phyloP scores from a whole-genome alignment of 176 grass and related monocot genomes.

The Themeda triandra region DNA sequence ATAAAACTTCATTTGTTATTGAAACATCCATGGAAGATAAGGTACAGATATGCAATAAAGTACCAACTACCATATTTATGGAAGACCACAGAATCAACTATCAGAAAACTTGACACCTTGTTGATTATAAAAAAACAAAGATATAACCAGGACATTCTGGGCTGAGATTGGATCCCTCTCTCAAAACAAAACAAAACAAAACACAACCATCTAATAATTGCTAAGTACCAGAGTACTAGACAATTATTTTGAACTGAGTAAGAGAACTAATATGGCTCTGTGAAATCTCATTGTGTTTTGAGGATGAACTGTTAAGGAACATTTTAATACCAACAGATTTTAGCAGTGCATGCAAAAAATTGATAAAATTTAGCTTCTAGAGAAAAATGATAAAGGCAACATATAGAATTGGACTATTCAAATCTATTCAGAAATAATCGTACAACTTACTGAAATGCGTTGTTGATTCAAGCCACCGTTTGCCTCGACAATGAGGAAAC shows the following conservation, averaged over 20 bases:
- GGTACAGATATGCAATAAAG: neutral
- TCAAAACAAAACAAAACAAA: neutral
- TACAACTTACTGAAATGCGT: slow-evolving; percentile 84
- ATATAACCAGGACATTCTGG: neutral
- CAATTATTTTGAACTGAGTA: neutral
- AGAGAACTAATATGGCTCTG: neutral
- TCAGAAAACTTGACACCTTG: neutral
- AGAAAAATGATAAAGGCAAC: neutral
- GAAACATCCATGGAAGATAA: neutral
- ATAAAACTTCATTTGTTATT: neutral
- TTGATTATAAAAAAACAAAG: neutral
- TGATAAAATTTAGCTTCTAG: neutral
- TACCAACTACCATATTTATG: neutral
- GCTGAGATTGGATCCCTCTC: neutral
- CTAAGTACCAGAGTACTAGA: neutral
- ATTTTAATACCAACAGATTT: neutral
- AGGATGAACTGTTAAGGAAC: neutral
- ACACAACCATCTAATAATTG: neutral
- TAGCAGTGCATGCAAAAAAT: neutral
- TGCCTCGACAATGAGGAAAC: slow-evolving; percentile 89
- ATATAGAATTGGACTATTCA: neutral
- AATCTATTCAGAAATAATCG: neutral
- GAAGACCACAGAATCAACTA: neutral
- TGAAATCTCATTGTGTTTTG: neutral
- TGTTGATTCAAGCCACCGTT: slow-evolving; percentile 98